These are phyloP conservation scores for Fraxinus sp. DNA, from an alignment of 305 asterid genomes.

Conservation along the genomic window DNA sequence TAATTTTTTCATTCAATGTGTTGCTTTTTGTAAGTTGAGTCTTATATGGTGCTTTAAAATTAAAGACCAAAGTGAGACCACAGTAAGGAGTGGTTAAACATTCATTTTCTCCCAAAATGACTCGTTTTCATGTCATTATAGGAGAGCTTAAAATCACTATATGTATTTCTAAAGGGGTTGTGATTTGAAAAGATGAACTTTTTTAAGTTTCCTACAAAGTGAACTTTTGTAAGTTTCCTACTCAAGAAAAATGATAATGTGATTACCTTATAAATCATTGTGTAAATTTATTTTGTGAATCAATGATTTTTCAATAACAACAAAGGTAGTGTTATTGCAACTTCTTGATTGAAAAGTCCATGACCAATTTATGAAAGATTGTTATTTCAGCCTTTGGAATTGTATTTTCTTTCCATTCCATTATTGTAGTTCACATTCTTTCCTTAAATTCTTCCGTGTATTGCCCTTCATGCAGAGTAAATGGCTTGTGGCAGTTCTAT, in stretches of 20 bases:
- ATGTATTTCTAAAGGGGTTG: background rate
- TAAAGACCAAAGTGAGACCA: background rate
- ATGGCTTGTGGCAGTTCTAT: slow-evolving; percentile 51
- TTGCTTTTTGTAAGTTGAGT: background rate
- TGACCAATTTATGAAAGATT: background rate
- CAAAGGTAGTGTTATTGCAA: background rate
- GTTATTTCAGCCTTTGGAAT: background rate
- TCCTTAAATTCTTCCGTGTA: slow-evolving; percentile 3
- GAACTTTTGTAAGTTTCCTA: background rate
- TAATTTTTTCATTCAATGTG: background rate
- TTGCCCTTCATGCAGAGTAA: slow-evolving; percentile 61
- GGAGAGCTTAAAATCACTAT: background rate
- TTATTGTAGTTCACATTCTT: background rate
- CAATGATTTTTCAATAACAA: background rate
- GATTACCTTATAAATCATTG: background rate
- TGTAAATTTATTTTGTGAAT: background rate
- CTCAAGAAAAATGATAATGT: background rate
- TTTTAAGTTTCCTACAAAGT: too few species aligned
- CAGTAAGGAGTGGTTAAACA: background rate
- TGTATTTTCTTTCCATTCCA: background rate
- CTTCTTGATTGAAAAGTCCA: background rate
- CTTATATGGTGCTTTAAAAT: background rate
- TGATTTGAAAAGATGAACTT: too few species aligned
- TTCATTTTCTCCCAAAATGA: background rate
- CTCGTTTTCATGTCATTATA: background rate